Percentiles rank a stretch among this genome's conserved stretches.
Conservation (phyloP, 2,329 filamentous ascomycete genomes). For the Neurospora sp. region DNA sequence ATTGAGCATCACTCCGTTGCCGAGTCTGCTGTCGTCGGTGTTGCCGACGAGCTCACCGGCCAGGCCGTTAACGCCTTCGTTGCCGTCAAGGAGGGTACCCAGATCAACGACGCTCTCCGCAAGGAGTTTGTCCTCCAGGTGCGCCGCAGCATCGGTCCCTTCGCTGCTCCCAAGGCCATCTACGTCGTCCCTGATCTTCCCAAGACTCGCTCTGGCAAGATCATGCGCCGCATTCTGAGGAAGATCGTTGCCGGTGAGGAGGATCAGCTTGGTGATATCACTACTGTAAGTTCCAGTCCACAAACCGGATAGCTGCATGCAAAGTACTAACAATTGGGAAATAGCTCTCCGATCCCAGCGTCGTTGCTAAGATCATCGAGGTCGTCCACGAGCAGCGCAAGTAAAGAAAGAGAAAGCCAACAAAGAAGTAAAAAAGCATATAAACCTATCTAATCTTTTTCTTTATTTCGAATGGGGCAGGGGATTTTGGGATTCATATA, state of each 20-base stretch:
- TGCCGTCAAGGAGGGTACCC: slow-evolving; percentile 75
- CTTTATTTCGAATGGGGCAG: neutral
- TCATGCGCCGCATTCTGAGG: slow-evolving; percentile 92
- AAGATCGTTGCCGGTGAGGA: slow-evolving; percentile 98
- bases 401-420: neutral
- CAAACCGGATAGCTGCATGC: slow-evolving; percentile 1
- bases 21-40: slow-evolving; percentile 90
- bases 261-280: slow-evolving; percentile 88
- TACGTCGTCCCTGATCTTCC: slow-evolving; percentile 87
- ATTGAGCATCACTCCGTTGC: slow-evolving; percentile 85
- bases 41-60: slow-evolving; percentile 86
- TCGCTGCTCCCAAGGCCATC: slow-evolving; percentile 90
- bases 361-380: slow-evolving; percentile 84
- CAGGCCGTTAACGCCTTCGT: slow-evolving; percentile 98
- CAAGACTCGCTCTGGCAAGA: slow-evolving; percentile 97
- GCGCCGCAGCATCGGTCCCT: slow-evolving; percentile 93
- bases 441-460: neutral
- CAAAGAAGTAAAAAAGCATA: neutral
- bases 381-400: slow-evolving; percentile 51
- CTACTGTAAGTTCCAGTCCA: slow-evolving; percentile 56
- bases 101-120: slow-evolving; percentile 67
- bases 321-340: slow-evolving; percentile 8
- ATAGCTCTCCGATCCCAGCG: slow-evolving; percentile 77
- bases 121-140: slow-evolving; percentile 94
- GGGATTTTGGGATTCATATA: neutral